phyloP scores from a whole-genome alignment of 495 filamentous ascomycete species.

The Hypoxylon subgilvum region DNA sequence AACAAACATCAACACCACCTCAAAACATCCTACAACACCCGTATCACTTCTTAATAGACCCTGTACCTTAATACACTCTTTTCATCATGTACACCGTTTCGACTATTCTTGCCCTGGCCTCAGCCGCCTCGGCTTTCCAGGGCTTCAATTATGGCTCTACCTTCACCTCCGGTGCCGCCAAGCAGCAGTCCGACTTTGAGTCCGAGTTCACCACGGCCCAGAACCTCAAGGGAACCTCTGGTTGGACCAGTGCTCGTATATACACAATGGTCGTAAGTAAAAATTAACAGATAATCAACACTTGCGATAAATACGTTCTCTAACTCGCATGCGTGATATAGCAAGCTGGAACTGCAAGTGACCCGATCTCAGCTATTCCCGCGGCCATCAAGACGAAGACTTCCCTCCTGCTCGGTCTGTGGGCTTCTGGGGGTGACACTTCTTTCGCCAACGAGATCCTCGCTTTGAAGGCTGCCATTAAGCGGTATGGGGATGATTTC shows the following conservation, averaged over 20 bases:
- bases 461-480: slow-evolving; percentile 69
- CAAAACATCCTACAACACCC: slow-evolving; percentile 2
- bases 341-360: slow-evolving; percentile 61
- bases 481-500: slow-evolving; percentile 66
- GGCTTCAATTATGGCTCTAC: slow-evolving; percentile 87
- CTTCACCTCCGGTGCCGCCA: slow-evolving; percentile 64
- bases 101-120: slow-evolving; percentile 42
- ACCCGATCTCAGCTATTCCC: slow-evolving; percentile 71
- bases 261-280: slow-evolving; percentile 57
- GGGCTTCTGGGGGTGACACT: slow-evolving; percentile 71
- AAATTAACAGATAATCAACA: background rate
- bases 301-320: background rate
- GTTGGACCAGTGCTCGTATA: slow-evolving; percentile 73
- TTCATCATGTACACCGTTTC: slow-evolving; percentile 42
- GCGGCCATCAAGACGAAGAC: slow-evolving; percentile 78
- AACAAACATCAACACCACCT: background rate
- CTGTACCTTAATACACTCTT: background rate
- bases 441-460: slow-evolving; percentile 70
- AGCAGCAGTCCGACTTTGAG: slow-evolving; percentile 70
- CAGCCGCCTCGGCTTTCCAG: slow-evolving; percentile 49
- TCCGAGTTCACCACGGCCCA: slow-evolving; percentile 73
- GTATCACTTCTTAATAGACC: slow-evolving; percentile 5
- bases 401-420: slow-evolving; percentile 75
- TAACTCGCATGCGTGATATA: slow-evolving; percentile 27
- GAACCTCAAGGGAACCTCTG: slow-evolving; percentile 69